Percentiles rank a stretch among this genome's conserved stretches.
Evolutionary conservation across 176 grass and related monocot genomes (phyloP).

Genomic region (Alopecurus myosuroides): DNA sequence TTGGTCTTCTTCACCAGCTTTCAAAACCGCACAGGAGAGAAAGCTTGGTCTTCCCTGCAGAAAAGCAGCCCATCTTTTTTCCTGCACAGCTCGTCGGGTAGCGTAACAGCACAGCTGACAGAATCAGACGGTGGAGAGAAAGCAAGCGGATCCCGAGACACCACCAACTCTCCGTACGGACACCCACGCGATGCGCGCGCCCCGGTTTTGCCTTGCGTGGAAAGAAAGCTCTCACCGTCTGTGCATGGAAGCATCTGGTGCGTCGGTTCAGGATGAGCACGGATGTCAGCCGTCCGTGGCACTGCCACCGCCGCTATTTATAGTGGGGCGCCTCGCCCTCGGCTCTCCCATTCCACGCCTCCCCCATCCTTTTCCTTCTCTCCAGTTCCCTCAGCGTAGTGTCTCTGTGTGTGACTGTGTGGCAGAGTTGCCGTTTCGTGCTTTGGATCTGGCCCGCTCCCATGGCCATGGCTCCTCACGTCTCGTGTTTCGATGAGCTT

Average conservation of each 20-base stretch:
- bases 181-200: background rate
- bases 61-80: background rate
- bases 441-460: no score
- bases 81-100: background rate
- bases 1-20: no score
- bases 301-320: background rate
- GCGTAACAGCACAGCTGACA: background rate
- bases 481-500: no score
- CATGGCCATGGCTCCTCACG: no score
- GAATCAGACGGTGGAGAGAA: background rate
- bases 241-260: background rate
- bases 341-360: background rate
- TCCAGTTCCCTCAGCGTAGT: no score
- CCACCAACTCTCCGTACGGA: background rate
- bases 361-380: background rate
- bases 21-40: background rate
- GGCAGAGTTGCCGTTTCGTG: background rate
- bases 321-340: background rate
- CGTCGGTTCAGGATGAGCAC: background rate
- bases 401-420: no score
- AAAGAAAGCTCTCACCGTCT: background rate
- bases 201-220: background rate
- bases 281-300: background rate
- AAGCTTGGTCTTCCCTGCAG: background rate
- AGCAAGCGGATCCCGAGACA: background rate